Conservation (phyloP, 495 filamentous ascomycete genomes). For the Neurospora intermedia region DNA sequence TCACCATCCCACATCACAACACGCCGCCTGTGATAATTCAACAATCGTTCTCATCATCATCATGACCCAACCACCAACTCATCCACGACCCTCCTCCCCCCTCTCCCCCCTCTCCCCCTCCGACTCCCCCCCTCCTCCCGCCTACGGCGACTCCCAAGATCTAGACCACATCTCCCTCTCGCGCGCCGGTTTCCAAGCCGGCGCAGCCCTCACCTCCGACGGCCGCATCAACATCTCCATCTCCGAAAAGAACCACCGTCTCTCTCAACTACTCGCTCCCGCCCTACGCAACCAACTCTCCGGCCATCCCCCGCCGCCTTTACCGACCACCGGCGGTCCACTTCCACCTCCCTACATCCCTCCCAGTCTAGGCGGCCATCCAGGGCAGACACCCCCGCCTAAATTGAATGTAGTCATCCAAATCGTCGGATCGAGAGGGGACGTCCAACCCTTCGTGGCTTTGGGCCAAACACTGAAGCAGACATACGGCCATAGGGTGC, state of each 20-base stretch:
- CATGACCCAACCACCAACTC: not conserved
- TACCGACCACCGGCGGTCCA: slow-evolving; percentile 12
- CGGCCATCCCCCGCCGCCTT: slow-evolving; percentile 23
- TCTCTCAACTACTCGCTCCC: slow-evolving; percentile 57
- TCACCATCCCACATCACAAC: not conserved
- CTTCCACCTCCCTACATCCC: slow-evolving; percentile 52
- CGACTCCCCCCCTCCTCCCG: slow-evolving; percentile 20
- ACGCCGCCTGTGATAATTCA: not conserved
- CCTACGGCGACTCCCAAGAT: slow-evolving; percentile 32
- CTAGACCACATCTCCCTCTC: slow-evolving; percentile 33
- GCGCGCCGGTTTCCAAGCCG: slow-evolving; percentile 38
- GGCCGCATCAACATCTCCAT: slow-evolving; percentile 70
- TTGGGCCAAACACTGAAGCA: slow-evolving; percentile 59
- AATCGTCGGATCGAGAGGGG: slow-evolving; percentile 66
- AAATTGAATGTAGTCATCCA: slow-evolving; percentile 65
- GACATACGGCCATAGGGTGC: slow-evolving; percentile 56
- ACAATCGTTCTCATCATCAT: not conserved
- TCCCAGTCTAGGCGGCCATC: slow-evolving; percentile 45
- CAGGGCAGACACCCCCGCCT: slow-evolving; percentile 46
- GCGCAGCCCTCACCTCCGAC: slow-evolving; percentile 41
- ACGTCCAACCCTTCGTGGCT: slow-evolving; percentile 68
- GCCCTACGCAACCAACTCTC: slow-evolving; percentile 50
- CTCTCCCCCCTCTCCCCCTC: not conserved
- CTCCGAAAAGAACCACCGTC: slow-evolving; percentile 48
- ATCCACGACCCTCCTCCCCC: not conserved